Evolutionary conservation across 176 grass and related monocot species (phyloP), one percentile per base, ranked within the genome.

Genomic region (Alloteropsis semialata): DNA sequence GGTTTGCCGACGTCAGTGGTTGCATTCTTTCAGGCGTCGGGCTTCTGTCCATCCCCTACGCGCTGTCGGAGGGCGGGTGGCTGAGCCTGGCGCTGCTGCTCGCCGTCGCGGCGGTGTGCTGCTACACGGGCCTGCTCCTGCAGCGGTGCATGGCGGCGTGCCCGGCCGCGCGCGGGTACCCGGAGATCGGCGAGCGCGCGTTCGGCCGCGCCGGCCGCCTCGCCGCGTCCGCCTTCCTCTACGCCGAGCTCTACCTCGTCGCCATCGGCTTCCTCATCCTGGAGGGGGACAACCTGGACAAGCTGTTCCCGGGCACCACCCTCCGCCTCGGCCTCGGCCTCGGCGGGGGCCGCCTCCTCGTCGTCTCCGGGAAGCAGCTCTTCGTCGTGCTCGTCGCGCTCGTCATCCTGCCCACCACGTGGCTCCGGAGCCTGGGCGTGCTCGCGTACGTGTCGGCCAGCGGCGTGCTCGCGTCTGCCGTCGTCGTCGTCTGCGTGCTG

Each of bases 191-290:
- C 61, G 76, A 78, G 5, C 85, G 81, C 21, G 89, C 94, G 18
- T 94, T 97, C 84, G 89, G 94, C 2, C 24, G 29, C 44, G 70
- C 10, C 1, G 92, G 94, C 44, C 88, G 88, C 72, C 9, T 97
- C 53, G 84, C 71, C 39, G 89, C 91, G 49, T 97, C 94, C 0
- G 51, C 82, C 25, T 90, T 86, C 79, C 87, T 94, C 75, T 97
- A 97, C 89, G 79, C 91, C 18, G 94, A 94, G 86, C 92, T 97
- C 82, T 97, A 94, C 87, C 82, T 97, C 61, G 92, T 97, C 14
- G 87, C 94, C 36, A 57, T 88, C 48, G 94, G 92, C 3, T 97
- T 97, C 81, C 65, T 97, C n/a, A 97, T 97, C 61, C 81, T 97
- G 16, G 91, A 94, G 24, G 94, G 91, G 21, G 91, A 97, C 70